Evolutionary conservation across 495 filamentous ascomycete genomes (phyloP).

Genomic region (Penicillium canariense): DNA sequence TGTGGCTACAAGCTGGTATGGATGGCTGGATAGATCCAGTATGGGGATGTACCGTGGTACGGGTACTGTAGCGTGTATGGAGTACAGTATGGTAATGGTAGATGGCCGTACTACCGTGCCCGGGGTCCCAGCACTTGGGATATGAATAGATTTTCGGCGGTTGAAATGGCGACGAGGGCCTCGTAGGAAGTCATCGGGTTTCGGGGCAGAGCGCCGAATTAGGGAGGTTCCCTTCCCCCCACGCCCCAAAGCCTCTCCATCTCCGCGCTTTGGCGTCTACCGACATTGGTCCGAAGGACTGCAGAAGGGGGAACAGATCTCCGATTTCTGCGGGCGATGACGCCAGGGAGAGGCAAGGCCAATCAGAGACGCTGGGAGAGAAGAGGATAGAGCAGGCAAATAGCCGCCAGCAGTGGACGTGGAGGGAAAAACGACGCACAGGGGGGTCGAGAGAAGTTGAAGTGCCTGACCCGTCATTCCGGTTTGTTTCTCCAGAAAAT

Average conservation of each 20-base stretch:
- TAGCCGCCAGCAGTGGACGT: slow-evolving; percentile 3
- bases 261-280: slow-evolving; percentile 11
- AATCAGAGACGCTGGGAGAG: background rate
- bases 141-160: background rate
- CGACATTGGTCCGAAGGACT: background rate
- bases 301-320: slow-evolving; percentile 3
- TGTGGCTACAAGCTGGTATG: background rate
- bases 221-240: background rate
- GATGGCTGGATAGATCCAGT: background rate
- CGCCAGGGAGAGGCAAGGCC: slow-evolving; percentile 7
- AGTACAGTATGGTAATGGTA: background rate
- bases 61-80: too few species aligned
- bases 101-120: background rate
- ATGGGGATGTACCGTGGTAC: too few species aligned
- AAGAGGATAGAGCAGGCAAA: background rate
- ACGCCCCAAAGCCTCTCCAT: background rate
- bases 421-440: background rate
- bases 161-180: background rate
- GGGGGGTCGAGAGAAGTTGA: background rate
- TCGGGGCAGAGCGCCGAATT: background rate
- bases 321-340: slow-evolving; percentile 3
- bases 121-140: background rate
- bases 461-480: slow-evolving; percentile 13
- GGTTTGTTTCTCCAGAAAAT: slow-evolving; percentile 3
- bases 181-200: background rate